Evolutionary conservation across 257 asterid species (phyloP).

Genomic region (Pogostemon cablin): DNA sequence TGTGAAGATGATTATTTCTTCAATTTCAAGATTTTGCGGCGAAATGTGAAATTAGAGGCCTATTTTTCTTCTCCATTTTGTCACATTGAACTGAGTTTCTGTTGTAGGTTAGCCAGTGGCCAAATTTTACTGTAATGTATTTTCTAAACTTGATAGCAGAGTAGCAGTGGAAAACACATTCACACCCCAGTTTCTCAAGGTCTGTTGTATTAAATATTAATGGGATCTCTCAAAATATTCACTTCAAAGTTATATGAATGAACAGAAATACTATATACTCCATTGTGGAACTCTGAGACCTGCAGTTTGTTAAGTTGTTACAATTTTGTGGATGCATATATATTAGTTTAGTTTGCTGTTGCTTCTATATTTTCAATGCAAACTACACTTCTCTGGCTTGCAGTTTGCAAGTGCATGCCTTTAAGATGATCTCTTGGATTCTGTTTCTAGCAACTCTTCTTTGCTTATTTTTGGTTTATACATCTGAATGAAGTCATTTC

Average conservation of each 20-base stretch:
- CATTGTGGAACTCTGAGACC: constrained; percentile 5
- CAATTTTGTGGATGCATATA: background rate
- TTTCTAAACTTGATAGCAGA: constrained; percentile 4
- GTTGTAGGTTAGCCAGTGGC: background rate
- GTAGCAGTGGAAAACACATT: constrained; percentile 27
- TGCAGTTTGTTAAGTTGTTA: background rate
- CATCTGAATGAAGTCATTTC: background rate
- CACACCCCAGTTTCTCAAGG: constrained; percentile 10
- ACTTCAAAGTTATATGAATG: constrained; percentile 24
- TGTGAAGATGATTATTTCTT: background rate
- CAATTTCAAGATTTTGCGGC: constrained; percentile 6
- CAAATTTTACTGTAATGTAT: constrained; percentile 13
- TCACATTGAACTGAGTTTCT: constrained; percentile 23
- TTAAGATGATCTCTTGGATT: background rate
- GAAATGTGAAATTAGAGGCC: constrained; percentile 23
- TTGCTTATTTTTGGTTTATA: background rate
- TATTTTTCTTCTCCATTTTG: constrained; percentile 26
- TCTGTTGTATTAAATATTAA: constrained; percentile 1
- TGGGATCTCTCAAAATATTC: constrained; percentile 13
- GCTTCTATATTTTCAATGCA: background rate
- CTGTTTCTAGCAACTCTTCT: background rate
- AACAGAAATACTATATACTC: constrained; percentile 20
- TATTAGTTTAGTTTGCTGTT: background rate
- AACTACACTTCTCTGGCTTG: background rate
- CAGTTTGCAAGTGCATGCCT: background rate